Base-by-base conservation (phyloP, 352 stramenopile species). In the Phytopythium helicoides region DNA sequence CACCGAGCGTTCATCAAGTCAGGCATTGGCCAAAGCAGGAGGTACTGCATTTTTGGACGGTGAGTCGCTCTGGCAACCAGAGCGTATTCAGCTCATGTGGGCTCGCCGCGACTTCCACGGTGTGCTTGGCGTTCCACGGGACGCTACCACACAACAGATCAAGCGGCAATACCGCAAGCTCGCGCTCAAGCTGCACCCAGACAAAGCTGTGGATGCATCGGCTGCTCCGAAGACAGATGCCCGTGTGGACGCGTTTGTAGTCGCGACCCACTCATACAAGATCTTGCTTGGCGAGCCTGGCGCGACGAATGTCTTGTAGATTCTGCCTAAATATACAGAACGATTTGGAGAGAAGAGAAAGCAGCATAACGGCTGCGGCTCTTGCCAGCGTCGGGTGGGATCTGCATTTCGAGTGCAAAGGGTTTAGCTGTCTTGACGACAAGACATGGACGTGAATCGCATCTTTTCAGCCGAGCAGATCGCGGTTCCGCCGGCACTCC, bases 401-500 rank as follows among this genome's bases (percentile, higher is more conserved):
- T 33, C 28, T 5, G 28, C 28, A 33, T 10, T 9, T 5, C 28
- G 28, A 33, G 28, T 5, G 5, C 28, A 9, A 9, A 5, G 9
- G 28, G 9, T 33, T 33, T 33, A 9, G 28, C 5, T 9, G 28
- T 10, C 28, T 33, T 33, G 5, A 33, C 28, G 16, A 38, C 35
- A 46, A 44, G 37, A 35, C 9, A 97, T 97, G 89, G 87, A 97
- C 54, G 84, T 94, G 65, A 96, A 96, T 58, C 82, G 89, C 46
- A 97, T 97, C 44, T 97, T 97, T 59, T 92, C 75, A 40, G 89
- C 89, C 9, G 89, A 97, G 67, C 90, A 97, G 60, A 97, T 97
- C 58, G 84, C 77, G 0, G 87, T 97, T 62, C 81, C 86, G 9
- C 73, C 86, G 0, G 90, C 97, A 36, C 71, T 97, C 12, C 87